Base-by-base conservation (phyloP, 805 yeast species). In the Myxozyma lipomycoides region DNA sequence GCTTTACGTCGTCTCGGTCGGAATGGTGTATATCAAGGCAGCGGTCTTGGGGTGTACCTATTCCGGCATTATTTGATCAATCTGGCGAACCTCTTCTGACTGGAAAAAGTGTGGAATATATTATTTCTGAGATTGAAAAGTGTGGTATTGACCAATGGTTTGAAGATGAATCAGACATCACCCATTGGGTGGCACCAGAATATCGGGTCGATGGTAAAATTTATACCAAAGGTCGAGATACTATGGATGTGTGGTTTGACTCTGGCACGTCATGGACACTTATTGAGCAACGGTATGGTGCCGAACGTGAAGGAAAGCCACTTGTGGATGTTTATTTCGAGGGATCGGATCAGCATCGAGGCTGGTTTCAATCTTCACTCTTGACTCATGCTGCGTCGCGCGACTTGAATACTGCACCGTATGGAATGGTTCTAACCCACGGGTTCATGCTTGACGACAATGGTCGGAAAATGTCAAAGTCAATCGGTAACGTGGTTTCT, bases 221-320 rank as follows among this genome's bases (percentile, higher is more conserved):
- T 1, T 84, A 74, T 56, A 62, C 63, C 22, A 84, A 86, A 61
- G 91, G 96, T 1, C 77, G 73, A 40, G 98, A 93, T 61, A 93
- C 98, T 0, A 85, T 93, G 89, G 99, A 93, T 69, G 98, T 93
- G 18, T 93, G 99, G 99, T 91, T 93, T 70, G 99, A 93, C 67
- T 85, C 95, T 36, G 99, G 99, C 0, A 79, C 95, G 0, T 83
- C 93, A 30, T 93, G 98, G 98, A 77, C 80, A 9, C 75, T 78
- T 40, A 70, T 84, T 19, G 71, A 70, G 38, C 64, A 67, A 1
- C 73, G 75, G 45, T 69, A 74, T 30, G 54, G 60, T 2, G 67
- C 69, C n/a, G 28, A 35, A 3, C 49, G 52, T 3, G 32, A 7
- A 28, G 71, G 81, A 26, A 71, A 70, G 0, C 70, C 69, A n/a